Evolutionary conservation across 2,329 filamentous ascomycete species (phyloP), one percentile per base, ranked within the genome.

Genomic region (Microdochium paspali): DNA sequence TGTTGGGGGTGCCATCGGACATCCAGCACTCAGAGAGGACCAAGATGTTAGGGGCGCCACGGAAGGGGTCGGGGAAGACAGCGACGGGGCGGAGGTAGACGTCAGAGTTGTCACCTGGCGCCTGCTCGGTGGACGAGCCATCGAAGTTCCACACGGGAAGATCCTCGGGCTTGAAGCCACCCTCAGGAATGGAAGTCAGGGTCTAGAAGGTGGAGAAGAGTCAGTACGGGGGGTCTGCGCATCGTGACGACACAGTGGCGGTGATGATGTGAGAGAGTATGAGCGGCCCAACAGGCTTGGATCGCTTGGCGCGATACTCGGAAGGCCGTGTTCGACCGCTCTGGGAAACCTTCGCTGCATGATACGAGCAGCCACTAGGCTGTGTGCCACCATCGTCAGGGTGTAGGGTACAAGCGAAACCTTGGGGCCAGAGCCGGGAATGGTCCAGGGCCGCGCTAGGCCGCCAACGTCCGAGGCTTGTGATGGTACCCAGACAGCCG

Each of bases 1-100:
- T 90, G 84, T 97, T 98, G 70, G 93, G 93, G 53, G 83, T 89
- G 65, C 90, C 90, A 70, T 96, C 90, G 56, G 87, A 76, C 66
- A 91, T 90, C 86, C 89, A 96, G 71, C 88, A 95, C 77, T 96
- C 91, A 65, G 84, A 81, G 62, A 97, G 85, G 61, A 97, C 91
- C 59, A 96, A 82, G 68, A 96, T 85, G 79, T 96, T 96, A 71
- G 90, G 87, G 51, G 82, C 82, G 52, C 82, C 80, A 58, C 90
- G 87, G 84, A 96, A 91, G 51, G 91, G 91, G 56, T 95, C 90
- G 58, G 89, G 86, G 80, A 81, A 96, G 72, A 90, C 82, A 59
- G 90, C 88, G 53, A 87, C 81, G 50, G 90, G 90, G 65, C 88
- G 85, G 59, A 97, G 87, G 80, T 95, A 96, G 76, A 96, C 87